Conservation (phyloP, 177 flowering plant species). For the Vitis hybrid region DNA sequence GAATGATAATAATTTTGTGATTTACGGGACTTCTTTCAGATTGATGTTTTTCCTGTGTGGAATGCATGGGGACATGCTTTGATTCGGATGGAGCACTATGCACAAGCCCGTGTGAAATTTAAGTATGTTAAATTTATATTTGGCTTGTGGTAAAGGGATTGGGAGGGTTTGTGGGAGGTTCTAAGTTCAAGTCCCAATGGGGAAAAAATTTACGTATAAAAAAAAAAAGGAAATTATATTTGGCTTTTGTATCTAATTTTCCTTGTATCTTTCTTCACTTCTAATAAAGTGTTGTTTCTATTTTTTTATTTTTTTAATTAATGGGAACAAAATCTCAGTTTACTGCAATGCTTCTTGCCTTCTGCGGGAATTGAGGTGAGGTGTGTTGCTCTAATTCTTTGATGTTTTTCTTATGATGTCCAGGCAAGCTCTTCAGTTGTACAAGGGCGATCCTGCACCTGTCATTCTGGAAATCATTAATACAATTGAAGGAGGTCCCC, state of each 20-base stretch:
- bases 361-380: background rate
- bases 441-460: conserved; percentile 77
- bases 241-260: background rate
- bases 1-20: conserved; percentile 3
- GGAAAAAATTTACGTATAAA: too few relatives aligned
- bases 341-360: background rate
- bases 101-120: conserved; percentile 98
- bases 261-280: background rate
- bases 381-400: background rate
- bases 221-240: background rate
- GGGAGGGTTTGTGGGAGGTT: too few relatives aligned
- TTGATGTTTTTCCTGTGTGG: conserved; percentile 97
- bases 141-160: background rate
- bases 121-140: conserved; percentile 47
- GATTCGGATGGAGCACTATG: conserved; percentile 91
- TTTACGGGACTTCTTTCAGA: conserved; percentile 42
- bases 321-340: background rate
- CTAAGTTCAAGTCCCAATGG: too few relatives aligned
- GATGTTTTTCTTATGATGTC: conserved; percentile 18
- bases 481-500: conserved; percentile 96
- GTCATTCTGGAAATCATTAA: conserved; percentile 80
- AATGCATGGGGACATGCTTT: conserved; percentile 99
- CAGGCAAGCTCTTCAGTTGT: conserved; percentile 97
- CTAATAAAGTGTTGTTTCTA: background rate
- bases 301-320: background rate